Conservation (phyloP, 2,329 filamentous ascomycete species). For the Monascus ruber region DNA sequence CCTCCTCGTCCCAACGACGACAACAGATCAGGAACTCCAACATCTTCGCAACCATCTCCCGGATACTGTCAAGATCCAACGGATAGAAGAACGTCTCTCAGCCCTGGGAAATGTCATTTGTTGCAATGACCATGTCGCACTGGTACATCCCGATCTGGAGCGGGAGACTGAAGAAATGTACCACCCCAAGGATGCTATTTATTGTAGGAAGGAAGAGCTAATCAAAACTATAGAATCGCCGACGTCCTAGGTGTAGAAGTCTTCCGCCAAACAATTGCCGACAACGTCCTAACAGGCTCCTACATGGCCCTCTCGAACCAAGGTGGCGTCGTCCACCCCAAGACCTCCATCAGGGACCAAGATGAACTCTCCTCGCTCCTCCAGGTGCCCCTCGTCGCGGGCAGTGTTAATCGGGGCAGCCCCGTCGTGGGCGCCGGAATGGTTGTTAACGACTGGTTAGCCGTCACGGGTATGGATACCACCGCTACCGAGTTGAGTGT, state of each 20-base stretch:
- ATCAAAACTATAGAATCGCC: constrained; percentile 47
- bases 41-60: constrained; percentile 92
- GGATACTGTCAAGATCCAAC: constrained; percentile 83
- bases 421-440: constrained; percentile 93
- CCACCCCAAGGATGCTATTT: neutral
- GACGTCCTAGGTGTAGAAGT: constrained; percentile 63
- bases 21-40: constrained; percentile 95
- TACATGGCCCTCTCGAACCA: constrained; percentile 97
- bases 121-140: constrained; percentile 89
- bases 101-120: constrained; percentile 96
- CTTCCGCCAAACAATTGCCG: constrained; percentile 75
- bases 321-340: constrained; percentile 92
- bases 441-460: constrained; percentile 97
- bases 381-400: constrained; percentile 90
- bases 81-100: constrained; percentile 92
- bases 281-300: constrained; percentile 90
- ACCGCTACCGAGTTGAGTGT: constrained; percentile 97
- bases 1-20: constrained; percentile 88
- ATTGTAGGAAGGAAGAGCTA: neutral
- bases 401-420: constrained; percentile 83
- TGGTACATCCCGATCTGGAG: constrained; percentile 92
- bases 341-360: constrained; percentile 94
- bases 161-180: constrained; percentile 93
- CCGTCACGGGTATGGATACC: constrained; percentile 84
- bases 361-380: constrained; percentile 89